Conservation (phyloP, 2,329 filamentous ascomycete genomes). For the Seiridium unicorne region DNA sequence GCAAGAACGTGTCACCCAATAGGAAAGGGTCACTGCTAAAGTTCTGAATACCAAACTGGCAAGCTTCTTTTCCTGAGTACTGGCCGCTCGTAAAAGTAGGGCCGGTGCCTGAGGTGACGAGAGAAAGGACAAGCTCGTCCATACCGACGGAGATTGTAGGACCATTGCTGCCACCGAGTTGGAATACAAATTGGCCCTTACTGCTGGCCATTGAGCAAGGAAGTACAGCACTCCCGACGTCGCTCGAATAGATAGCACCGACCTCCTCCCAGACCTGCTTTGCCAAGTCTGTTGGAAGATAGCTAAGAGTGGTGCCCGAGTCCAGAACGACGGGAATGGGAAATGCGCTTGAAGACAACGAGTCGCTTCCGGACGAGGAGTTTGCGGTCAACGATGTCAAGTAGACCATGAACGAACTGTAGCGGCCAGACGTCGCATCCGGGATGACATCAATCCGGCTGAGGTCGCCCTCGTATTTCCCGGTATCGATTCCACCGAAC, state of each 20-base stretch:
- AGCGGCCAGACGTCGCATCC: slow-evolving; percentile 32
- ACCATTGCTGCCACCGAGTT: slow-evolving; percentile 46
- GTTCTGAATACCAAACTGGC: slow-evolving; percentile 58
- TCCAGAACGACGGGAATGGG: slow-evolving; percentile 67
- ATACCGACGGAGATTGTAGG: slow-evolving; percentile 51
- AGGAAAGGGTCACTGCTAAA: slow-evolving; percentile 40
- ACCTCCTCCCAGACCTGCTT: slow-evolving; percentile 52
- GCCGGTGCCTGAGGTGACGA: slow-evolving; percentile 30
- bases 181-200: slow-evolving; percentile 52
- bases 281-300: slow-evolving; percentile 63
- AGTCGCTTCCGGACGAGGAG: slow-evolving; percentile 49
- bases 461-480: slow-evolving; percentile 67
- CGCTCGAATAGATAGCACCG: slow-evolving; percentile 44
- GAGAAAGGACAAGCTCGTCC: slow-evolving; percentile 54
- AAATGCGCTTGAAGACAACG: slow-evolving; percentile 37
- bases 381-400: slow-evolving; percentile 46
- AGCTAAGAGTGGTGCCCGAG: slow-evolving; percentile 71
- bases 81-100: slow-evolving; percentile 36
- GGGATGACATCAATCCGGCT: slow-evolving; percentile 59
- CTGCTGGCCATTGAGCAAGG: slow-evolving; percentile 47
- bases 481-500: slow-evolving; percentile 78
- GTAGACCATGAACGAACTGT: slow-evolving; percentile 46
- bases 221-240: slow-evolving; percentile 40
- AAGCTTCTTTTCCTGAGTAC: slow-evolving; percentile 44
- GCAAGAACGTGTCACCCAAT: slow-evolving; percentile 57